phyloP scores from a whole-genome alignment of 2,329 filamentous ascomycete genomes.

The Penicillium frequentans region DNA sequence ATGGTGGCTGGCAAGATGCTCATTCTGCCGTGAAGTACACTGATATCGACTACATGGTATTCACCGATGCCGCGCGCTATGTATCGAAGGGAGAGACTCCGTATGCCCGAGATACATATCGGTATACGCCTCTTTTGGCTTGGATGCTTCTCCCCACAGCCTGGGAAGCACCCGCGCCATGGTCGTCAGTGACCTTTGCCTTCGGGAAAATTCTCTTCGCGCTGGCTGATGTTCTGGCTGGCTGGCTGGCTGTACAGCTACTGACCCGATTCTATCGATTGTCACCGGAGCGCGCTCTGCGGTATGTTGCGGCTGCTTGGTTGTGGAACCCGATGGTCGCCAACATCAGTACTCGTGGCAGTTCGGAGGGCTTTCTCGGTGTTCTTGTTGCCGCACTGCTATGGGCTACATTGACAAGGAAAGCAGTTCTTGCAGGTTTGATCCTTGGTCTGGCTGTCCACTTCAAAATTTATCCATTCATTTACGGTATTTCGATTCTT shows the following conservation, averaged over 20 bases:
- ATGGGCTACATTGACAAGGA: slow-evolving; percentile 71
- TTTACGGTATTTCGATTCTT: slow-evolving; percentile 69
- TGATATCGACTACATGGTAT: slow-evolving; percentile 98
- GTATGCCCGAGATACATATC: slow-evolving; percentile 89
- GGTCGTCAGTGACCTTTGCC: slow-evolving; percentile 53
- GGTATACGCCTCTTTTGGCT: slow-evolving; percentile 90
- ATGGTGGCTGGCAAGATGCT: slow-evolving; percentile 90
- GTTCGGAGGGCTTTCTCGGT: slow-evolving; percentile 85
- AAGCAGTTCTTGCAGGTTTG: slow-evolving; percentile 66
- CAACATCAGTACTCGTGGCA: slow-evolving; percentile 91
- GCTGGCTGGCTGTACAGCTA: slow-evolving; percentile 69
- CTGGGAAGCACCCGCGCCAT: slow-evolving; percentile 40
- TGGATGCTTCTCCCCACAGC: slow-evolving; percentile 86
- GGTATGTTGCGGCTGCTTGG: slow-evolving; percentile 79
- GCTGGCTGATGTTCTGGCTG: slow-evolving; percentile 76
- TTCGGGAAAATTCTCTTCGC: slow-evolving; percentile 90
- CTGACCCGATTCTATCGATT: slow-evolving; percentile 51
- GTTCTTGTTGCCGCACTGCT: slow-evolving; percentile 80
- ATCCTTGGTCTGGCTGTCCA: slow-evolving; percentile 84
- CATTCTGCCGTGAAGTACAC: slow-evolving; percentile 94
- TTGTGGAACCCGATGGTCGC: slow-evolving; percentile 97
- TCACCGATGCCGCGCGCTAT: slow-evolving; percentile 89
- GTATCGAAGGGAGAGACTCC: slow-evolving; percentile 68
- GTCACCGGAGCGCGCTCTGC: slow-evolving; percentile 59
- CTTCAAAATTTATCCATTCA: slow-evolving; percentile 98